Percentiles rank a stretch among this genome's conserved stretches.
phyloP scores from a whole-genome alignment of 2,329 filamentous ascomycete genomes.

The Aspergillus novofumigatus region DNA sequence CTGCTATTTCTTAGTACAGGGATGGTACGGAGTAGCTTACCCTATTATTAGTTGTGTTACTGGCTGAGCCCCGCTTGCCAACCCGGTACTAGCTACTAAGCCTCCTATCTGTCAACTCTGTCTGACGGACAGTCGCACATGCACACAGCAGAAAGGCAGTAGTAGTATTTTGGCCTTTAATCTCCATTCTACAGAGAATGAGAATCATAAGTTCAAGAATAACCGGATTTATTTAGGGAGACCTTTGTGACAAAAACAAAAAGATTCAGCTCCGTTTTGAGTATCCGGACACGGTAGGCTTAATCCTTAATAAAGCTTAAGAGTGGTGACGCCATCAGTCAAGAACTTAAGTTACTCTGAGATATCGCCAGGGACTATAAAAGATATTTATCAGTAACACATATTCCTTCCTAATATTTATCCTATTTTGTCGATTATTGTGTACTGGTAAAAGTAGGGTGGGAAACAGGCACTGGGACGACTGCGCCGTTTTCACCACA shows the following conservation, averaged over 20 bases:
- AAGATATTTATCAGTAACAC: not conserved
- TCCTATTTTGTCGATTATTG: not conserved
- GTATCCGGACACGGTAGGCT: not conserved
- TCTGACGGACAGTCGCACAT: not conserved
- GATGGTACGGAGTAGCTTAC: not conserved
- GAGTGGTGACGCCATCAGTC: not conserved
- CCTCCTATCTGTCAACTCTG: slow-evolving; percentile 1
- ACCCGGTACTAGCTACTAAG: slow-evolving; percentile 13
- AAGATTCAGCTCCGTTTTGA: not conserved
- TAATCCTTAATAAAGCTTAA: not conserved
- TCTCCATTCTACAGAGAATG: not conserved
- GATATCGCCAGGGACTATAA: not conserved
- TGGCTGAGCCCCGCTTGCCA: slow-evolving; percentile 14
- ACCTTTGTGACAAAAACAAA: not conserved
- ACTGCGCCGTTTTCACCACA: slow-evolving; percentile 3
- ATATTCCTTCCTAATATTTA: not conserved
- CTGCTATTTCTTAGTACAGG: not conserved
- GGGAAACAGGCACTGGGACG: not conserved
- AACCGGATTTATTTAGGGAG: not conserved
- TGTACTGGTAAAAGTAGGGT: not conserved
- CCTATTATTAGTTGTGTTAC: not conserved
- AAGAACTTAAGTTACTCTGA: not conserved
- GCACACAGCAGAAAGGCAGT: not conserved
- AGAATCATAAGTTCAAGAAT: not conserved
- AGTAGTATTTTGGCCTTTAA: not conserved